A percentile compares a stretch with the other conserved stretches of the same genome.
phyloP scores from a whole-genome alignment of 2,329 filamentous ascomycete genomes.

The Trichophyton mentagrophytes region DNA sequence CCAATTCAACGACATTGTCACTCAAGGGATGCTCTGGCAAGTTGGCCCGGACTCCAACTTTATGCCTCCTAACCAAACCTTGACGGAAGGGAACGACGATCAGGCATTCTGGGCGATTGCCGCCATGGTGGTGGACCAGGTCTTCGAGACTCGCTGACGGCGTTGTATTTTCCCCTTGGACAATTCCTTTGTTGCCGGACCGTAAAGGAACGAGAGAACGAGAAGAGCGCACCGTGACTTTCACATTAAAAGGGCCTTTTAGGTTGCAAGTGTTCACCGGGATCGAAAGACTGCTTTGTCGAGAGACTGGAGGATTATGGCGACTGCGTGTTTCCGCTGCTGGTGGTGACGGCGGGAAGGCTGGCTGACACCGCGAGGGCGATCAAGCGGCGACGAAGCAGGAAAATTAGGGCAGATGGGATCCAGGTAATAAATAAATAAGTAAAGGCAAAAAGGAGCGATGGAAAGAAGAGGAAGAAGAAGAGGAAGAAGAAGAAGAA shows the following conservation, averaged over 20 bases:
- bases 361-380: not conserved
- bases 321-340: not conserved
- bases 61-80: too few species aligned
- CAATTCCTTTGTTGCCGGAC: not conserved
- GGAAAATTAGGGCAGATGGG: constrained; percentile 6
- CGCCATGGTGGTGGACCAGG: too few species aligned
- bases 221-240: not conserved
- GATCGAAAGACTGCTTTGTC: too few species aligned
- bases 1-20: too few species aligned
- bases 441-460: not conserved
- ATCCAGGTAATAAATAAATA: constrained; percentile 14
- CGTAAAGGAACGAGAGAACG: not conserved
- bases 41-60: too few species aligned
- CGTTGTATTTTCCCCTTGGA: not conserved
- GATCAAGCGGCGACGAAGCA: not conserved
- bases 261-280: too few species aligned
- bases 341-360: not conserved
- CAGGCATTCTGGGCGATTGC: too few species aligned
- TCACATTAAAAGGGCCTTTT: constrained; percentile 6
- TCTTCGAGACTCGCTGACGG: not conserved
- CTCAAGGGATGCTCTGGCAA: too few species aligned
- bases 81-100: too few species aligned
- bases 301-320: not conserved
- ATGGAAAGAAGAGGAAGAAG: constrained; percentile 18
- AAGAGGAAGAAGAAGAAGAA: constrained; percentile 20